Percentiles rank a stretch among this genome's conserved stretches.
Evolutionary conservation across 495 filamentous ascomycete species (phyloP).

Genomic region (Trichoderma orchidacearum): DNA sequence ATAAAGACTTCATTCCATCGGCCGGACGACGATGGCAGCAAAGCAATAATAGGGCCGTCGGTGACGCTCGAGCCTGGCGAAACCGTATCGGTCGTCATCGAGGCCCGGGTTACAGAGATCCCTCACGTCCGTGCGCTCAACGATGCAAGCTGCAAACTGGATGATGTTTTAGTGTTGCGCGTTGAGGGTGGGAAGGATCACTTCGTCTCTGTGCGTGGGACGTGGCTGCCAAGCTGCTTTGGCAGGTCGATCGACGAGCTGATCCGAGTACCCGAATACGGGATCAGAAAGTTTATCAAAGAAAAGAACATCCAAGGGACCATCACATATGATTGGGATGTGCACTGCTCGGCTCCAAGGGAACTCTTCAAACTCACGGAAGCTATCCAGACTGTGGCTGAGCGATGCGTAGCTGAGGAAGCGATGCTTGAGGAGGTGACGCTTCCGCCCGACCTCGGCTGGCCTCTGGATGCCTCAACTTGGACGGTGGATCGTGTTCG

Average conservation of each 20-base stretch:
- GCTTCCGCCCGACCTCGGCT: constrained; percentile 42
- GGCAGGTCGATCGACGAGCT: constrained; percentile 74
- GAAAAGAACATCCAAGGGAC: constrained; percentile 16
- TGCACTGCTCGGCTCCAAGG: constrained; percentile 43
- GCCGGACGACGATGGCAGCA: constrained; percentile 21
- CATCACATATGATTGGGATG: constrained; percentile 29
- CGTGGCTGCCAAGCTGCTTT: constrained; percentile 73
- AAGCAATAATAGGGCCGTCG: constrained; percentile 26
- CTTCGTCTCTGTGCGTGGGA: constrained; percentile 68
- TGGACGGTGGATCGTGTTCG: constrained; percentile 17
- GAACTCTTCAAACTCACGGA: constrained; percentile 85
- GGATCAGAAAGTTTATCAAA: constrained; percentile 35
- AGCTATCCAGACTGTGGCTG: constrained; percentile 58
- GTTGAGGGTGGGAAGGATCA: constrained; percentile 77
- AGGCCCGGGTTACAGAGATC: constrained; percentile 47
- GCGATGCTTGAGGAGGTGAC: constrained; percentile 60
- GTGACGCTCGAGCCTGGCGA: constrained; percentile 73
- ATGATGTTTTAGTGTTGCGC: constrained; percentile 83
- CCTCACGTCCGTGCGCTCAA: constrained; percentile 60
- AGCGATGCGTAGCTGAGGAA: constrained; percentile 68
- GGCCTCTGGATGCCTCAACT: constrained; percentile 55
- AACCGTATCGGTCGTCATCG: constrained; percentile 53
- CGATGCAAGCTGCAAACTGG: constrained; percentile 45
- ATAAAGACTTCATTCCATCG: constrained; percentile 48
- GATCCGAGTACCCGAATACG: constrained; percentile 70